Evolutionary conservation across 2,329 filamentous ascomycete species (phyloP), one percentile per base, ranked within the genome.

Genomic region (Pleoardoris graminearum): DNA sequence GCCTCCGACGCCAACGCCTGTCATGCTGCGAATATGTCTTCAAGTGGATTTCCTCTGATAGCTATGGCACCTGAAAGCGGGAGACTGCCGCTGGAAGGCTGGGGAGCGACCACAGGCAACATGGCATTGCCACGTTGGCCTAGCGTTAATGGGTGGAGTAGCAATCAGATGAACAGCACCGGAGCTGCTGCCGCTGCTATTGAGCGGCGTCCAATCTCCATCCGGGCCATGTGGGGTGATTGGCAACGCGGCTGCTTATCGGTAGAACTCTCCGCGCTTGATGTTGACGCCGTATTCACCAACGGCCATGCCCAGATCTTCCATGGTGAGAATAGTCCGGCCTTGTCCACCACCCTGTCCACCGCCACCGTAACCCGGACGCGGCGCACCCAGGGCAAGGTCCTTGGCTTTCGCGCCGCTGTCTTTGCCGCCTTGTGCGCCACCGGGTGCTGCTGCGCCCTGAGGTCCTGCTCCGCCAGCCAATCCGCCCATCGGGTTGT

Each of bases 211-310:
- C n/a, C n/a, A n/a, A n/a, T n/a, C n/a, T 36, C 43, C 19, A 19
- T 36, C 12, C 17, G 11, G 21, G 6, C 16, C n/a, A 7, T 35
- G 22, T 27, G n/a, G 27, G 22, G 21, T 22, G 35, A 36, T 23
- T 11, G 12, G 23, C 21, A 8, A 29, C 8, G 14, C 25, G 27
- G 45, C 30, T n/a, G 38, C 33, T 79, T 72, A 97, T 66, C 92
- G 83, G 74, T 99, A 99, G 71, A 97, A 99, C 77, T 99, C 94
- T 69, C 93, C 92, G 59, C 94, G 83, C 84, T 96, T 97, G 48
- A 97, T 89, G 71, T 96, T 99, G 47, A 99, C 91, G 1, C 94
- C 94, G 71, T 97, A 99, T 79, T 99, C 94, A 27, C 90, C 90
- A 25, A 97, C 93, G 1, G 94, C 94, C 91, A 97, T 97, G 14